These are phyloP conservation scores for Vitis hybrid DNA, from an alignment of 177 flowering plant genomes.

Conservation along the genomic window DNA sequence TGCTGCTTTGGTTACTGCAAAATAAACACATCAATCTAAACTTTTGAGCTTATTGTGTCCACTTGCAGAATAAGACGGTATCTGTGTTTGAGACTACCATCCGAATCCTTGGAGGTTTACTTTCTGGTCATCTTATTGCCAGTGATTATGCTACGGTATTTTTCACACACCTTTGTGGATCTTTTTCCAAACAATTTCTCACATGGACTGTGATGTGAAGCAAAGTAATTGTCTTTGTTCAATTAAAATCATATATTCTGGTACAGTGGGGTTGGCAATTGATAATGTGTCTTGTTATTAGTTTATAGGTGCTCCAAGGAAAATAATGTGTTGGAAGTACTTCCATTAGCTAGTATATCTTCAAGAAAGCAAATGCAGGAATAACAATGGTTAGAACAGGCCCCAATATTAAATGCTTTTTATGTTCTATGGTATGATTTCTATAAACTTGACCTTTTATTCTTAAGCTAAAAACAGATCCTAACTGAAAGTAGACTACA, in stretches of 20 bases:
- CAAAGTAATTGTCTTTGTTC: too few relatives aligned
- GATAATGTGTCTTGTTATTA: too few relatives aligned
- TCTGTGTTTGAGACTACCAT: slow-evolving; percentile 96
- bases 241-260: too few relatives aligned
- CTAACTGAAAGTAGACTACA: not conserved
- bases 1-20: not conserved
- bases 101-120: slow-evolving; percentile 93
- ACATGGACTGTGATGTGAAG: too few relatives aligned
- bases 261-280: too few relatives aligned
- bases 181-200: not conserved
- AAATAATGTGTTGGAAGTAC: too few relatives aligned
- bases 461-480: too few relatives aligned
- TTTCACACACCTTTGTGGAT: slow-evolving; percentile 4
- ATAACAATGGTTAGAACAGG: not conserved
- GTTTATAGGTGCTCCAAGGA: too few relatives aligned
- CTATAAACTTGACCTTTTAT: too few relatives aligned
- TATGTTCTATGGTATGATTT: not conserved
- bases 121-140: slow-evolving; percentile 97
- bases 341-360: not conserved
- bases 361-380: not conserved
- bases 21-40: not conserved
- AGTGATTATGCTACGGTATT: slow-evolving; percentile 93
- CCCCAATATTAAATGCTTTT: not conserved
- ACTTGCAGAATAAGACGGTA: slow-evolving; percentile 90
- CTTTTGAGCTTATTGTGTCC: slow-evolving; percentile 1